Evolutionary conservation across 2,329 filamentous ascomycete genomes (phyloP).

Genomic region (Colletotrichum melonis): DNA sequence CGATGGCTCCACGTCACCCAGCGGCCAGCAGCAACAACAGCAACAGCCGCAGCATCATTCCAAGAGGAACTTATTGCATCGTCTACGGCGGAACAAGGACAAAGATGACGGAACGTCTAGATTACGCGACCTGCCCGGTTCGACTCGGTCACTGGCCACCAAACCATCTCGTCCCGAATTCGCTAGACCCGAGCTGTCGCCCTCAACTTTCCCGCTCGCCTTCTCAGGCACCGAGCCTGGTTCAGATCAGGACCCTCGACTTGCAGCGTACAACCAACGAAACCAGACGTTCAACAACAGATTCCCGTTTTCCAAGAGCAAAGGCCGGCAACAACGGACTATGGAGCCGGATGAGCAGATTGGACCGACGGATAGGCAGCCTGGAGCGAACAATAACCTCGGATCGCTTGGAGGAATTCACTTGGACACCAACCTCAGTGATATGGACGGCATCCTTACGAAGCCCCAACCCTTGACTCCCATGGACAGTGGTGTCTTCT

Average conservation of each 20-base stretch:
- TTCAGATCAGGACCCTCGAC: constrained; percentile 44
- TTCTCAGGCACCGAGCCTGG: constrained; percentile 42
- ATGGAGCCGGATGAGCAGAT: constrained; percentile 68
- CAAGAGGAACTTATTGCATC: constrained; percentile 60
- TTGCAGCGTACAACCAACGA: constrained; percentile 42
- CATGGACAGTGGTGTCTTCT: constrained; percentile 67
- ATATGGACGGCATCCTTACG: constrained; percentile 92
- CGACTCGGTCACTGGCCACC: constrained; percentile 63
- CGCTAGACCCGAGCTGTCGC: constrained; percentile 50
- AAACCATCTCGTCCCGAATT: constrained; percentile 63
- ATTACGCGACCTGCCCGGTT: constrained; percentile 62
- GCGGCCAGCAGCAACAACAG: constrained; percentile 41
- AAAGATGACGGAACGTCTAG: constrained; percentile 63
- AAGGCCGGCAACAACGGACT: constrained; percentile 57
- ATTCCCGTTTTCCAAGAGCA: constrained; percentile 69
- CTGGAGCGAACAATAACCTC: constrained; percentile 60
- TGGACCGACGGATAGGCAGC: constrained; percentile 67
- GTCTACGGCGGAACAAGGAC: constrained; percentile 63
- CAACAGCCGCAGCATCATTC: constrained; percentile 50
- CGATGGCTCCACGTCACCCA: constrained; percentile 70
- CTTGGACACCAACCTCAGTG: constrained; percentile 87
- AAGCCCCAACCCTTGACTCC: constrained; percentile 78
- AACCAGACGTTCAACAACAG: constrained; percentile 71
- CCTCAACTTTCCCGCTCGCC: constrained; percentile 49
- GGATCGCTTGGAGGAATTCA: constrained; percentile 59